Base-by-base conservation (phyloP, 352 stramenopile genomes). In the Phytophthora palmivora region DNA sequence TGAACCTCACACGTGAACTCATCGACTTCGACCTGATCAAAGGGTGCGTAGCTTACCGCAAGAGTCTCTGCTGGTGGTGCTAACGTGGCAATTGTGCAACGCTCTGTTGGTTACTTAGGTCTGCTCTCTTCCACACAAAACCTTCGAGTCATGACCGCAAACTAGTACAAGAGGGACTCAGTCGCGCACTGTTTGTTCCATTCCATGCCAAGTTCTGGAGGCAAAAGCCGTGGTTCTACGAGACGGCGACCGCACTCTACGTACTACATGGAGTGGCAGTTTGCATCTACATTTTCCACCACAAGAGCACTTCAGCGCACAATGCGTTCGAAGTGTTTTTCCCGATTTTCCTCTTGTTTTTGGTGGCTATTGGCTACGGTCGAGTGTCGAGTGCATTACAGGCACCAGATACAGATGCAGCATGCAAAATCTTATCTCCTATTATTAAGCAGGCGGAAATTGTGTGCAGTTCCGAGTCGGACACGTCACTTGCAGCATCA, bases 11-110 rank as follows among this genome's bases (percentile, higher is more conserved):
- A 34, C 77, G 80, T 38, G 86, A 95, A 46, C 79, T 95, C 44
- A 92, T 95, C 42, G 87, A 95, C 76, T 92, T 93, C 63, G 87
- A 95, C 53, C 70, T 93, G 41, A 93, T 95, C 52, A 95, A 95
- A 80, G 87, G 84, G 80, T 91, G 47, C 16, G 72, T 70, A 1
- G 3, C 2, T 32, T 46, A 12, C 15, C 19, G 2, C 19, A 54
- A 11, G 3, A 16, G 16, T 12, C 28, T 47, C 19, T 49, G 66
- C 6, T 22, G 2, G 30, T 30, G 47, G 16, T 19, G 36, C 21
- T 58, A 48, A 50, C 32, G 16, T 19, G 36, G 16, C 54, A 48
- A 50, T 24, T 18, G 24, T 24, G 34, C 32, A 43, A 44, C 38
- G 22, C 16, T 58, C 16, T 32, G 10, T 3, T 38, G 32, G 26